Evolutionary conservation across 1,284 basidiomycete species (phyloP).

Genomic region (Ustilago sp.): DNA sequence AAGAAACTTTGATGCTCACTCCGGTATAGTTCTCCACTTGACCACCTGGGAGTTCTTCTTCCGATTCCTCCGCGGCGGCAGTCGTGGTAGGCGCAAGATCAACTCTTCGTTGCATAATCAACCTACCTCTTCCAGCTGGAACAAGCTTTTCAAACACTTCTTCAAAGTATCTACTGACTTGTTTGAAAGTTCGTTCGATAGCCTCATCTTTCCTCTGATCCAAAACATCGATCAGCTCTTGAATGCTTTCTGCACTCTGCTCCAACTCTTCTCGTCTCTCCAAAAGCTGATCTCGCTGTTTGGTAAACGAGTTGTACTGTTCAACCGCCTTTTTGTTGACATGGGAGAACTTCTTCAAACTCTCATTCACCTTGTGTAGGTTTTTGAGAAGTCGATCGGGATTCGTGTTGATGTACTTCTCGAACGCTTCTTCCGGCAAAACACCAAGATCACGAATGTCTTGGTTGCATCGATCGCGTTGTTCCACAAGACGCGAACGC

Average conservation of each 20-base stretch:
- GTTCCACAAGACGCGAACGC: slow-evolving; percentile 81
- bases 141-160: slow-evolving; percentile 98
- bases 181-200: slow-evolving; percentile 97
- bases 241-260: slow-evolving; percentile 86
- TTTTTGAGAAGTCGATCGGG: slow-evolving; percentile 90
- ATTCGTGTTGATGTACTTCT: slow-evolving; percentile 85
- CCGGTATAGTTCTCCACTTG: slow-evolving; percentile 93
- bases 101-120: slow-evolving; percentile 90
- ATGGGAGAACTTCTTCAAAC: slow-evolving; percentile 93
- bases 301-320: slow-evolving; percentile 97
- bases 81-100: slow-evolving; percentile 73
- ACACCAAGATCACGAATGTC: slow-evolving; percentile 96
- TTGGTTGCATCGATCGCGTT: slow-evolving; percentile 91
- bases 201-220: slow-evolving; percentile 98
- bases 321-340: slow-evolving; percentile 99
- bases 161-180: slow-evolving; percentile 95
- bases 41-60: slow-evolving; percentile 34
- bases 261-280: slow-evolving; percentile 90
- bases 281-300: slow-evolving; percentile 91
- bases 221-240: slow-evolving; percentile 92
- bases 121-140: slow-evolving; percentile 86
- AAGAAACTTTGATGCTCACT: slow-evolving; percentile 96
- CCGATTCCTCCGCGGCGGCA: slow-evolving; percentile 70
- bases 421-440: slow-evolving; percentile 94
- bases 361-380: slow-evolving; percentile 88